phyloP scores from a whole-genome alignment of 768 basidiomycete species.

The Russula lepida region DNA sequence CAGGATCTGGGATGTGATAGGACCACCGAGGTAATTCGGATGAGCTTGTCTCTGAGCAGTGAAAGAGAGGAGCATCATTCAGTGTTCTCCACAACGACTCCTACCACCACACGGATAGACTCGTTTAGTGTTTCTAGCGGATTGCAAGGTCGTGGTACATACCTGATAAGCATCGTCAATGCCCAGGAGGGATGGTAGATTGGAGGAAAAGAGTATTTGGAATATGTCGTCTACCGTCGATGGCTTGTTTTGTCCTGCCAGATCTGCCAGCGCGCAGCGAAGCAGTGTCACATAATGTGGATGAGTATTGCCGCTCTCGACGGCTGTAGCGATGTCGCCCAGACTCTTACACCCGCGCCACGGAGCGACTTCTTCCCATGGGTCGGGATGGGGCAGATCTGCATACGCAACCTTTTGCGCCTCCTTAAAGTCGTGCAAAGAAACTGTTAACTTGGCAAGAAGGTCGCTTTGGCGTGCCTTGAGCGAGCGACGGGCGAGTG shows the following conservation, averaged over 20 bases:
- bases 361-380: slow-evolving; percentile 38
- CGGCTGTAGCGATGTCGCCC: slow-evolving; percentile 30
- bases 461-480: slow-evolving; percentile 52
- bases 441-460: slow-evolving; percentile 44
- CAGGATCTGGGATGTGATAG: slow-evolving; percentile 28
- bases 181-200: slow-evolving; percentile 49
- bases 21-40: slow-evolving; percentile 31
- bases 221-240: slow-evolving; percentile 56
- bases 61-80: slow-evolving; percentile 43
- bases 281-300: slow-evolving; percentile 49
- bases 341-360: slow-evolving; percentile 42
- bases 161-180: slow-evolving; percentile 52
- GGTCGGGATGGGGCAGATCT: slow-evolving; percentile 46
- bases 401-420: slow-evolving; percentile 47
- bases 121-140: background rate
- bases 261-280: slow-evolving; percentile 53
- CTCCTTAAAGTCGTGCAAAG: slow-evolving; percentile 47
- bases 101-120: slow-evolving; percentile 24
- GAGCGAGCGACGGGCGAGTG: slow-evolving; percentile 53
- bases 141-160: slow-evolving; percentile 11
- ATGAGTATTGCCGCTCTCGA: slow-evolving; percentile 17
- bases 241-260: slow-evolving; percentile 30
- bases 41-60: slow-evolving; percentile 18
- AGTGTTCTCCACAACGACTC: slow-evolving; percentile 54
- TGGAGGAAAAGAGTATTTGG: slow-evolving; percentile 40